Evolutionary conservation across 495 filamentous ascomycete genomes (phyloP).

Genomic region (Friedmanniomyces endolithicus): DNA sequence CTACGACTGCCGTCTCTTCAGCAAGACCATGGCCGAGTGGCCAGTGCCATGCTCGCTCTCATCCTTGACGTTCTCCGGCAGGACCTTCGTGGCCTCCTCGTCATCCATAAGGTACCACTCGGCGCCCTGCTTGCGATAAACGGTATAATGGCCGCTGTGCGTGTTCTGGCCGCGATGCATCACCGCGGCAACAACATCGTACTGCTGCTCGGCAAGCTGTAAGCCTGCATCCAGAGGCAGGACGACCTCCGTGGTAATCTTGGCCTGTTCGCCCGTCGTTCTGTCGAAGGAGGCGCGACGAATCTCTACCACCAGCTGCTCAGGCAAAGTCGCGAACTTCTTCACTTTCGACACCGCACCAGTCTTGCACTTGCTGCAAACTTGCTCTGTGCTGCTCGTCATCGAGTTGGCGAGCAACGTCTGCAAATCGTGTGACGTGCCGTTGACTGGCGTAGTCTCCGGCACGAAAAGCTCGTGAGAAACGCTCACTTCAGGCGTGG

Average conservation of each 20-base stretch:
- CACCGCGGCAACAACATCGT: conserved; percentile 1
- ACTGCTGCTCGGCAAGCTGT: background rate
- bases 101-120: conserved; percentile 14
- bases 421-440: background rate
- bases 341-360: background rate
- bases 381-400: background rate
- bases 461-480: conserved; percentile 2
- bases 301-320: no score
- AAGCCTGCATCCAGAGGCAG: background rate
- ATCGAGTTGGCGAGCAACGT: background rate
- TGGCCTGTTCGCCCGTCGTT: background rate
- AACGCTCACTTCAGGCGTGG: background rate
- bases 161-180: background rate
- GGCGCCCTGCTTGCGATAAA: background rate
- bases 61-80: background rate
- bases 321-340: no score
- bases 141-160: conserved; percentile 9
- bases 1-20: conserved; percentile 7
- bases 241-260: background rate
- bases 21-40: conserved; percentile 9
- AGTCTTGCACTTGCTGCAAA: background rate
- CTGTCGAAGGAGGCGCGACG: no score
- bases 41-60: background rate
- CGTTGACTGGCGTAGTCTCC: background rate
- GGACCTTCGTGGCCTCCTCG: background rate